These are phyloP conservation scores for Dipodascus albidus DNA, from an alignment of 805 yeast species.

Conservation along the genomic window DNA sequence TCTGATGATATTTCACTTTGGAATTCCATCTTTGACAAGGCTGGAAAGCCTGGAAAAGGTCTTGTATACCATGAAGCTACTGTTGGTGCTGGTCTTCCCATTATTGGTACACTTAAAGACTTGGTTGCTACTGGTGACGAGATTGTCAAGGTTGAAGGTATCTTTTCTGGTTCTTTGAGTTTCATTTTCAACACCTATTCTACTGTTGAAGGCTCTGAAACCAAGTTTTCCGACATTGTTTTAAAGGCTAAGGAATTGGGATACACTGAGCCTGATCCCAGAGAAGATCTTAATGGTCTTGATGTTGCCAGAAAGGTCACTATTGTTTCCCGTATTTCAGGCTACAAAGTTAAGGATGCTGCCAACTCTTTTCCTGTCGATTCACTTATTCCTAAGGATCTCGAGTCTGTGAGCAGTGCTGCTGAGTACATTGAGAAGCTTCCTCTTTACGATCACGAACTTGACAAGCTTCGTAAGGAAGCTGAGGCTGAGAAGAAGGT, in stretches of 20 bases:
- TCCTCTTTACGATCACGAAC: conserved; percentile 72
- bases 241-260: conserved; percentile 81
- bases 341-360: conserved; percentile 62
- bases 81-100: conserved; percentile 97
- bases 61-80: conserved; percentile 96
- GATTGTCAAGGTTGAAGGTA: conserved; percentile 86
- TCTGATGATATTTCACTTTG: conserved; percentile 65
- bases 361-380: conserved; percentile 92
- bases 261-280: conserved; percentile 98
- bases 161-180: conserved; percentile 90
- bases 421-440: conserved; percentile 70
- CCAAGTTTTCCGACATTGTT: conserved; percentile 84
- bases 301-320: conserved; percentile 99
- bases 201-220: conserved; percentile 41
- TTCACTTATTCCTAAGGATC: conserved; percentile 78
- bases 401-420: conserved; percentile 50
- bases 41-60: conserved; percentile 42
- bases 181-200: conserved; percentile 92
- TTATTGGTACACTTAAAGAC: conserved; percentile 80
- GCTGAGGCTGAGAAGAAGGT: conserved; percentile 82
- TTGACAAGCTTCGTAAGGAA: conserved; percentile 63
- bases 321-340: conserved; percentile 87
- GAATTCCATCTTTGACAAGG: conserved; percentile 54
- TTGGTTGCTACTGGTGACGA: conserved; percentile 88
- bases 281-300: conserved; percentile 95